Evolutionary conservation across 2,329 filamentous ascomycete species (phyloP).

Genomic region (Botrytis medusae): DNA sequence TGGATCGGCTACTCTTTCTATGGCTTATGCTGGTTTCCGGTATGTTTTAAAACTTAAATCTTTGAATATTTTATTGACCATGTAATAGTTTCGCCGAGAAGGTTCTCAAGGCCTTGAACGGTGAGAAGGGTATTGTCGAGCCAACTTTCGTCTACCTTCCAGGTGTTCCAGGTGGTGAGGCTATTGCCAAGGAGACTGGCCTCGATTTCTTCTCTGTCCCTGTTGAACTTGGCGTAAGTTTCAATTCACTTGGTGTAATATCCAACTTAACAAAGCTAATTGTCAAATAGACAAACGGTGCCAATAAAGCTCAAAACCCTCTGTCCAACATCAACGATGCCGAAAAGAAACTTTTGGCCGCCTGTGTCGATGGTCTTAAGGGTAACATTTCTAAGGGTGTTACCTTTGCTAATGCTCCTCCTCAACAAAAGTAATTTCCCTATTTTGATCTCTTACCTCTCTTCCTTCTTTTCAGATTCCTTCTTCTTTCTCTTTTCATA

Average conservation of each 20-base stretch:
- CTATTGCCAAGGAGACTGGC: slow-evolving; percentile 79
- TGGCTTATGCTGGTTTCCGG: slow-evolving; percentile 98
- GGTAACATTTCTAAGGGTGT: slow-evolving; percentile 92
- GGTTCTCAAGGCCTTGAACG: slow-evolving; percentile 88
- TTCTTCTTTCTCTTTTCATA: not conserved
- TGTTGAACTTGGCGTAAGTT: slow-evolving; percentile 91
- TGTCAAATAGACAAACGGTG: slow-evolving; percentile 68
- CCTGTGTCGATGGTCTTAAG: slow-evolving; percentile 32
- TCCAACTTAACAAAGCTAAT: slow-evolving; percentile 74
- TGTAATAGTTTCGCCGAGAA: slow-evolving; percentile 80
- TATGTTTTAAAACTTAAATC: slow-evolving; percentile 43
- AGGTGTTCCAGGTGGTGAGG: slow-evolving; percentile 83
- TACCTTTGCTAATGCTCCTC: slow-evolving; percentile 45
- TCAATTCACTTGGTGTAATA: slow-evolving; percentile 59
- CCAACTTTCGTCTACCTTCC: slow-evolving; percentile 95
- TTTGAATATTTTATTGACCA: slow-evolving; percentile 23
- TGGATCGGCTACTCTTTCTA: slow-evolving; percentile 95
- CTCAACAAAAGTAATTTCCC: slow-evolving; percentile 26
- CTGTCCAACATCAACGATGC: slow-evolving; percentile 33
- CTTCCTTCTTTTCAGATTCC: not conserved
- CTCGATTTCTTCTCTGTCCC: slow-evolving; percentile 95
- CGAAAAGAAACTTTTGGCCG: slow-evolving; percentile 22
- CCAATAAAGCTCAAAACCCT: slow-evolving; percentile 20
- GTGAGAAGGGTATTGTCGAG: slow-evolving; percentile 90
- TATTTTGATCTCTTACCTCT: slow-evolving; percentile 2